phyloP scores from a whole-genome alignment of 306 rosid genomes.

The Prosopis cineraria region DNA sequence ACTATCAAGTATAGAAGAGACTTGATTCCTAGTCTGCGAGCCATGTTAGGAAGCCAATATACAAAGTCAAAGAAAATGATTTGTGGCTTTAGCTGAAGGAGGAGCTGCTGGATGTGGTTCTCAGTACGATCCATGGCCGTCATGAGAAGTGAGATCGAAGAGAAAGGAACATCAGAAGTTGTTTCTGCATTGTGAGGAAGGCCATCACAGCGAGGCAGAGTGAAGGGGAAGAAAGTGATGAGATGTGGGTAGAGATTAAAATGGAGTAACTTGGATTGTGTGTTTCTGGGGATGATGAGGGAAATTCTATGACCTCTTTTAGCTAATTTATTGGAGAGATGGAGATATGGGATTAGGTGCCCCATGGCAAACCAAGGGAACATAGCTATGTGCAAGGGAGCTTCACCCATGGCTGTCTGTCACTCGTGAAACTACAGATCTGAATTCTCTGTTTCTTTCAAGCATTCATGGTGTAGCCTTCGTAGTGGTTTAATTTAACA shows the following conservation, averaged over 20 bases:
- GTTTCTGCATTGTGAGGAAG: constrained; percentile 32
- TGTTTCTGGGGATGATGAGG: constrained; percentile 36
- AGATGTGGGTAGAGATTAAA: constrained; percentile 31
- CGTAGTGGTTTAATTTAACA: too few species aligned
- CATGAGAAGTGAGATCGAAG: not conserved
- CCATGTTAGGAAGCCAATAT: constrained; percentile 32
- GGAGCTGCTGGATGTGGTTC: not conserved
- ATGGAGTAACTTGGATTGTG: constrained; percentile 27
- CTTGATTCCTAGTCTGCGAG: constrained; percentile 33
- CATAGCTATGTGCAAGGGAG: constrained; percentile 40
- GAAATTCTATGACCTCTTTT: constrained; percentile 42
- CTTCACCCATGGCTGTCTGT: constrained; percentile 28
- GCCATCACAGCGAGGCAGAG: not conserved
- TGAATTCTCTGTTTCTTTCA: too few species aligned
- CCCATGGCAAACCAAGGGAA: constrained; percentile 55
- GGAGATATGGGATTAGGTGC: constrained; percentile 33
- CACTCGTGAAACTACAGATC: not conserved
- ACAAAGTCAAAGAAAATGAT: constrained; percentile 28
- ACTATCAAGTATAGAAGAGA: not conserved
- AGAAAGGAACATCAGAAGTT: constrained; percentile 35
- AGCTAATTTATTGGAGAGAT: constrained; percentile 42
- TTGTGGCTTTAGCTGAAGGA: not conserved
- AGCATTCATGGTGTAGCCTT: too few species aligned
- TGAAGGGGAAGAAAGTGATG: not conserved
- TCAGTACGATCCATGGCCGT: constrained; percentile 23